phyloP scores from a whole-genome alignment of 2,329 filamentous ascomycete species.

The Ceratocystis lukuohia region DNA sequence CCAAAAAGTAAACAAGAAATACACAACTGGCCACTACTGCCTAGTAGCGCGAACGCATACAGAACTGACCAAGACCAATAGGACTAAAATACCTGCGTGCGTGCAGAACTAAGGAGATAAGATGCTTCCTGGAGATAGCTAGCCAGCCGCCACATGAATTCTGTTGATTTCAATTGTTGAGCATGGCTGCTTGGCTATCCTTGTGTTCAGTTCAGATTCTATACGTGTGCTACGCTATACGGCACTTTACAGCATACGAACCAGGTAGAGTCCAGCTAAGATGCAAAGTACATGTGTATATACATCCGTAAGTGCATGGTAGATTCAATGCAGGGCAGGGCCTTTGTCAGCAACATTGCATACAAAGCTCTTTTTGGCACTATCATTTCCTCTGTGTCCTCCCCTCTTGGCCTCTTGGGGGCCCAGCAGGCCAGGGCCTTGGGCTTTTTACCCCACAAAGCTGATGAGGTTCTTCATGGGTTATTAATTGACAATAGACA shows the following conservation, averaged over 20 bases:
- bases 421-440: no score
- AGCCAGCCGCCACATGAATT: background rate
- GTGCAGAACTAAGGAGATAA: background rate
- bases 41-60: background rate
- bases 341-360: background rate
- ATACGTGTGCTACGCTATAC: no score
- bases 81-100: background rate
- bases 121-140: background rate
- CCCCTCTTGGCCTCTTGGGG: no score
- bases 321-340: no score
- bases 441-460: background rate
- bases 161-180: background rate
- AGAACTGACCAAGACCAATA: background rate
- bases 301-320: no score
- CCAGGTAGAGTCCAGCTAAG: no score
- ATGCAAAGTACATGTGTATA: no score
- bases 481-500: background rate
- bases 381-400: background rate
- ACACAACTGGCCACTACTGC: background rate
- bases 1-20: no score
- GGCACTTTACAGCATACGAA: no score
- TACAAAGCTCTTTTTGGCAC: background rate
- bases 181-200: no score
- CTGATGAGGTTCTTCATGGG: background rate
- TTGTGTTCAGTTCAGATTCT: no score